Evolutionary conservation across 192 early-diverging fungal species (phyloP).

Genomic region (Chytriomyces sp.): DNA sequence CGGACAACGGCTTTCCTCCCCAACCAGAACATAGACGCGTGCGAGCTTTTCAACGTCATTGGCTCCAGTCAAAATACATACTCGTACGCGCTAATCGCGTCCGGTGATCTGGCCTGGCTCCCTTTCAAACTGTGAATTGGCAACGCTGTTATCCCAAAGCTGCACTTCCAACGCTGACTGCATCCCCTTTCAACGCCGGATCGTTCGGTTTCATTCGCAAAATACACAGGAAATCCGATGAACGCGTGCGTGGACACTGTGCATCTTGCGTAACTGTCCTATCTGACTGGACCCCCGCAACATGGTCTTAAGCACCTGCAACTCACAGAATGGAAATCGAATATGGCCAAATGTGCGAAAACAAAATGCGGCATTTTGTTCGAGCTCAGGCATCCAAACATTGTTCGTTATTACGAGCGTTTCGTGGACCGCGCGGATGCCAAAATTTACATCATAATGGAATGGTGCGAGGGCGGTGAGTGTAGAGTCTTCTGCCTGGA

Average conservation of each 20-base stretch:
- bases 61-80: constrained; percentile 48
- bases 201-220: constrained; percentile 76
- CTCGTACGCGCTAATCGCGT: neutral
- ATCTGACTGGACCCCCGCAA: constrained; percentile 69
- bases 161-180: neutral
- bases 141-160: neutral
- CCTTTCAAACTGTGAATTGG: too few relatives aligned
- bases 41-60: constrained; percentile 67
- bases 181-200: constrained; percentile 18
- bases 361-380: constrained; percentile 74
- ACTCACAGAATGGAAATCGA: too few relatives aligned
- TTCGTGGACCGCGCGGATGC: constrained; percentile 66
- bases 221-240: constrained; percentile 64
- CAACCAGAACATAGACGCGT: constrained; percentile 48
- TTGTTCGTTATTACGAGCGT: constrained; percentile 72
- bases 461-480: constrained; percentile 33
- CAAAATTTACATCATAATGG: constrained; percentile 78
- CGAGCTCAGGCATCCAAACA: constrained; percentile 72
- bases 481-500: too few relatives aligned
- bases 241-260: constrained; percentile 43
- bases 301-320: too few relatives aligned
- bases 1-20: neutral
- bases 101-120: neutral
- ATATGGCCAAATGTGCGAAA: constrained; percentile 73
- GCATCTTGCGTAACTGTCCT: neutral